phyloP scores from a whole-genome alignment of 345 rosid genomes.

The Excoecaria agallocha region DNA sequence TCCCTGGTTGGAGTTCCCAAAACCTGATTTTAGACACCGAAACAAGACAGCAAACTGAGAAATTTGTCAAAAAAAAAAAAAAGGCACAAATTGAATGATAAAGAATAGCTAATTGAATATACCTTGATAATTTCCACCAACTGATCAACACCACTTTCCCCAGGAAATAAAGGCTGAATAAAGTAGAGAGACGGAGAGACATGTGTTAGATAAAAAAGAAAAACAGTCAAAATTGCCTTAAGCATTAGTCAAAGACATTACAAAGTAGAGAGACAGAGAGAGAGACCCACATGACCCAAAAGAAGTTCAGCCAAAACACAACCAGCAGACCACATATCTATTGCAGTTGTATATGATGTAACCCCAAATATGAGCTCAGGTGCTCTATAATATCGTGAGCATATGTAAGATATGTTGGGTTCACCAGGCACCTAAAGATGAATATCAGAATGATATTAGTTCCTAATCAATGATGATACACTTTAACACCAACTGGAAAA shows the following conservation, averaged over 20 bases:
- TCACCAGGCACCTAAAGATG: constrained; percentile 84
- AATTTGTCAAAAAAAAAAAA: background rate
- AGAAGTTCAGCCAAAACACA: constrained; percentile 96
- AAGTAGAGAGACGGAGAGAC: too few species aligned
- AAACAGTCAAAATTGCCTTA: background rate
- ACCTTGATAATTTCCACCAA: constrained; percentile 98
- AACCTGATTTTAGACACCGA: constrained; percentile 41
- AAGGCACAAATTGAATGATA: background rate
- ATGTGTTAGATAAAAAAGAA: background rate
- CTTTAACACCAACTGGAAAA: background rate
- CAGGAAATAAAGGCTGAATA: constrained; percentile 91
- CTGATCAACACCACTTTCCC: constrained; percentile 96
- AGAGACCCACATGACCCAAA: constrained; percentile 68
- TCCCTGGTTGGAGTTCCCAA: constrained; percentile 96
- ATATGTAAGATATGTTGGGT: constrained; percentile 93
- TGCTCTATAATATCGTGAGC: constrained; percentile 97
- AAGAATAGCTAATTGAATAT: background rate
- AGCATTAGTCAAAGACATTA: background rate
- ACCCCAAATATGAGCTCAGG: constrained; percentile 99
- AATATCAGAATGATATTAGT: constrained; percentile 11
- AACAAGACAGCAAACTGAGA: background rate
- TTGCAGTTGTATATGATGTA: constrained; percentile 88
- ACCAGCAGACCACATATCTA: constrained; percentile 98
- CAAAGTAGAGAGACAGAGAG: background rate
- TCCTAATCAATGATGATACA: constrained; percentile 5